These are phyloP conservation scores for Aschersonia sp. DNA, from an alignment of 2,329 filamentous ascomycete genomes.

Conservation along the genomic window DNA sequence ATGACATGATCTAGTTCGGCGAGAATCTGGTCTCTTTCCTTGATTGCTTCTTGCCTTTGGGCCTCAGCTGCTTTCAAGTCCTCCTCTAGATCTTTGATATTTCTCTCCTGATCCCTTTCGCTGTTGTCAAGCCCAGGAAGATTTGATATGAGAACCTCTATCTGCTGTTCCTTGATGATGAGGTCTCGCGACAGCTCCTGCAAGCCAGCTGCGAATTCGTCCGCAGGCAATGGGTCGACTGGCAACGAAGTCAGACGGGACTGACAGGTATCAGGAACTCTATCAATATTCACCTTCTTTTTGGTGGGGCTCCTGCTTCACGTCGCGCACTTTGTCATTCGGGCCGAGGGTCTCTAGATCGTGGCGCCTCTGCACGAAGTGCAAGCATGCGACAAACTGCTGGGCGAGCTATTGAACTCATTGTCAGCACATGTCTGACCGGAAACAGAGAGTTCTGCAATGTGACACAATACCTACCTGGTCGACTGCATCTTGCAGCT, in stretches of 20 bases:
- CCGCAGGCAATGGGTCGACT: conserved; percentile 48
- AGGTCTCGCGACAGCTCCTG: conserved; percentile 63
- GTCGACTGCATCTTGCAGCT: conserved; percentile 74
- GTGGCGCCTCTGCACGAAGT: conserved; percentile 54
- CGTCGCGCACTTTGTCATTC: conserved; percentile 42
- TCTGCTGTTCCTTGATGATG: conserved; percentile 69
- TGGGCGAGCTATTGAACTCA: conserved; percentile 39
- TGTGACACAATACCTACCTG: conserved; percentile 35
- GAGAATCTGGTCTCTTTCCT: conserved; percentile 47
- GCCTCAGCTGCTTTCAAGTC: conserved; percentile 49
- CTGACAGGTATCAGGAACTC: no score
- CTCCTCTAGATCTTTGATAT: conserved; percentile 49
- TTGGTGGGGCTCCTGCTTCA: conserved; percentile 37
- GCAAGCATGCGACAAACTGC: conserved; percentile 52
- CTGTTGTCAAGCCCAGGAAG: conserved; percentile 68
- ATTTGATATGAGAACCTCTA: conserved; percentile 60
- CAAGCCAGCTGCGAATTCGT: conserved; percentile 53
- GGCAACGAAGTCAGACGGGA: background rate
- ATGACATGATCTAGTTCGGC: conserved; percentile 47
- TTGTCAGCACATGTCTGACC: background rate
- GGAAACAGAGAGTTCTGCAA: background rate
- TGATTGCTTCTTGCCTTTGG: conserved; percentile 46
- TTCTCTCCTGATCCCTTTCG: conserved; percentile 59
- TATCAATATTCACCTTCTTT: conserved; percentile 27
- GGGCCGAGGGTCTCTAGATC: conserved; percentile 45